A percentile compares a stretch with the other conserved stretches of the same genome.
Conservation (phyloP, 1,284 basidiomycete genomes). For the Clitocybe nebularis region DNA sequence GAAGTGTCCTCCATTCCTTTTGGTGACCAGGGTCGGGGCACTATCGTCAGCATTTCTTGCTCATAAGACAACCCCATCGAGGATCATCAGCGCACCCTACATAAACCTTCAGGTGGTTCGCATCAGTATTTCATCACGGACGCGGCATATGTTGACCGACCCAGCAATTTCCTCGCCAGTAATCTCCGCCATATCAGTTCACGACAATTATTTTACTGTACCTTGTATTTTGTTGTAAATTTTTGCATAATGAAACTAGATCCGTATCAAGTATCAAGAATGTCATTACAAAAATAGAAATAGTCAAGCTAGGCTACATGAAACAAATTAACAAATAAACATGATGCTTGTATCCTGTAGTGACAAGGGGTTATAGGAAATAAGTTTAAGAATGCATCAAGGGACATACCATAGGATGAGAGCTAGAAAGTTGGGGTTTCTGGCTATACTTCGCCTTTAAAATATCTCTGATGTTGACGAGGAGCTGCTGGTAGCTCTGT, state of each 20-base stretch:
- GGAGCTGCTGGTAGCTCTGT: constrained; percentile 79
- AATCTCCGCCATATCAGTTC: no score
- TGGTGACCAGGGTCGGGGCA: constrained; percentile 24
- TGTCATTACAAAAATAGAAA: no score
- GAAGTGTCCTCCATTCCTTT: constrained; percentile 18
- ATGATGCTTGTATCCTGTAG: constrained; percentile 46
- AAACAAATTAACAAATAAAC: constrained; percentile 40
- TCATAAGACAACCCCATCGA: constrained; percentile 1
- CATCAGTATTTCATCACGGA: no score
- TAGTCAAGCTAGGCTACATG: no score
- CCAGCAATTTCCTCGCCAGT: no score
- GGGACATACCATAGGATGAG: constrained; percentile 68
- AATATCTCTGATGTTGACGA: constrained; percentile 64
- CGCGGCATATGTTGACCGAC: no score
- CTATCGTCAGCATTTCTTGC: constrained; percentile 21
- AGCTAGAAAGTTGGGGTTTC: constrained; percentile 80
- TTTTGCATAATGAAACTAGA: not conserved
- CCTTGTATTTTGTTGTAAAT: not conserved
- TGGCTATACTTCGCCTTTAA: constrained; percentile 72
- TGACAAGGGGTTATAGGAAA: constrained; percentile 5
- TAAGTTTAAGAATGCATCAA: constrained; percentile 2
- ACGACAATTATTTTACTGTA: not conserved
- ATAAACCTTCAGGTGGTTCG: no score
- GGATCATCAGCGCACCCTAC: no score
- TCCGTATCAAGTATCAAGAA: no score